phyloP scores from a whole-genome alignment of 768 basidiomycete species.

The Lactifluus volemus region DNA sequence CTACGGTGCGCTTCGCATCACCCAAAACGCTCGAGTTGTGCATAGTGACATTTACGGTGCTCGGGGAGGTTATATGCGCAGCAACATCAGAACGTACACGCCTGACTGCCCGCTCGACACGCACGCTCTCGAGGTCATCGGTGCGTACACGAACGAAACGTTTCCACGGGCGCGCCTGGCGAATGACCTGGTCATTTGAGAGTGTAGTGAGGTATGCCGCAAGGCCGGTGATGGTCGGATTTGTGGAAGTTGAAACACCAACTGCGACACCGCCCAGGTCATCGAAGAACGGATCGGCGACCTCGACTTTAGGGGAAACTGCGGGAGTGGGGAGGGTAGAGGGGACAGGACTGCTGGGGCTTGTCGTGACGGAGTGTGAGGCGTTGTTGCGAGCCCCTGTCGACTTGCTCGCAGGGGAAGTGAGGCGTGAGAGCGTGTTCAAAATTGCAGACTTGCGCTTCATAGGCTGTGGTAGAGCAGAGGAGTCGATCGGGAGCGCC shows the following conservation, averaged over 20 bases:
- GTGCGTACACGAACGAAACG: slow-evolving; percentile 78
- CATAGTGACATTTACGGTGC: slow-evolving; percentile 18
- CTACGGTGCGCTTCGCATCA: slow-evolving; percentile 1
- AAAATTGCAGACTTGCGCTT: slow-evolving; percentile 82
- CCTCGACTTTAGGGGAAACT: slow-evolving; percentile 45
- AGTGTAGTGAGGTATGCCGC: slow-evolving; percentile 75
- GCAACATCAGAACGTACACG: slow-evolving; percentile 79
- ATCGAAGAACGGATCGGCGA: slow-evolving; percentile 50
- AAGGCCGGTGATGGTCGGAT: slow-evolving; percentile 43
- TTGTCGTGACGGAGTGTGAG: slow-evolving; percentile 13
- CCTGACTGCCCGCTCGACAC: slow-evolving; percentile 83
- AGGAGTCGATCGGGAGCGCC: slow-evolving; percentile 49
- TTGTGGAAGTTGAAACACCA: slow-evolving; percentile 22
- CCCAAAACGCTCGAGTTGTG: slow-evolving; percentile 11
- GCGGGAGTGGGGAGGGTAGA: slow-evolving; percentile 37
- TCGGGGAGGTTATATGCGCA: slow-evolving; percentile 44
- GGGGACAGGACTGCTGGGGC: slow-evolving; percentile 25
- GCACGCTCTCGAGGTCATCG: slow-evolving; percentile 81
- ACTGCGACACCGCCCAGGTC: slow-evolving; percentile 21
- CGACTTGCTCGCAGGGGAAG: slow-evolving; percentile 58
- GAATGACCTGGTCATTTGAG: slow-evolving; percentile 56
- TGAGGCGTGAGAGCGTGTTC: slow-evolving; percentile 76
- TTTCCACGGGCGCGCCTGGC: slow-evolving; percentile 67
- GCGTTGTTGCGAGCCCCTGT: slow-evolving; percentile 27
- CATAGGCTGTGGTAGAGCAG: slow-evolving; percentile 41